A percentile compares a stretch with the other conserved stretches of the same genome.
Conservation (phyloP, 768 basidiomycete genomes). For the Suillus luteus region DNA sequence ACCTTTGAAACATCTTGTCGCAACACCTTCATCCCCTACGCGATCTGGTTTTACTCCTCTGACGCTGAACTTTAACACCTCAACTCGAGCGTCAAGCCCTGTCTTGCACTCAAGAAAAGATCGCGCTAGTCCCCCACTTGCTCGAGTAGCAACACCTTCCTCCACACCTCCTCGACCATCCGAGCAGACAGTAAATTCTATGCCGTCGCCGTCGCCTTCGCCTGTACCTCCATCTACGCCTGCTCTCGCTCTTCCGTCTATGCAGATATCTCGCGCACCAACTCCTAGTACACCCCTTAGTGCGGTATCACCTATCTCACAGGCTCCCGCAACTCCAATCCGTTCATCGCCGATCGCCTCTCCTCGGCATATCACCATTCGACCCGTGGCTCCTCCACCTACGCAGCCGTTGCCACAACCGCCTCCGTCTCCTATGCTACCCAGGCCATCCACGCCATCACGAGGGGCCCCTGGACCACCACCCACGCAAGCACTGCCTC, state of each 20-base stretch:
- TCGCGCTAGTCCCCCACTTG: conserved; percentile 26
- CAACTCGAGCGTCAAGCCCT: conserved; percentile 21
- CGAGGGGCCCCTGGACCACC: conserved; percentile 7
- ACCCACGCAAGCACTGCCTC: conserved; percentile 4
- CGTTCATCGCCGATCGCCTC: conserved; percentile 18
- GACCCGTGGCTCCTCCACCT: conserved; percentile 34
- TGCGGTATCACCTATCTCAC: conserved; percentile 14
- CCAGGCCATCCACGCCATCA: conserved; percentile 10
- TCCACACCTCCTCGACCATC: conserved; percentile 13
- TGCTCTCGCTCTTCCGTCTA: conserved; percentile 2
- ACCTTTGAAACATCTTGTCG: conserved; percentile 26
- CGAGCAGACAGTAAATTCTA: conserved; percentile 13
- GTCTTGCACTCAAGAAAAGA: conserved; percentile 25
- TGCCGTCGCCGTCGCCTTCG: conserved; percentile 17
- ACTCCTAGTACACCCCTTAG: conserved; percentile 24
- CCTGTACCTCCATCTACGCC: conserved; percentile 15
- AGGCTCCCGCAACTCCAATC: not conserved
- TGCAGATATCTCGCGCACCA: conserved; percentile 19
- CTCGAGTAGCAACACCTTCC: conserved; percentile 14
- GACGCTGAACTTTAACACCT: conserved; percentile 24
- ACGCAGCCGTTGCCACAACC: conserved; percentile 33
- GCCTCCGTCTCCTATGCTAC: conserved; percentile 22
- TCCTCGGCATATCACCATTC: conserved; percentile 32
- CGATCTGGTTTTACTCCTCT: conserved; percentile 32
- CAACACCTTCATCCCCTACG: conserved; percentile 27